These are phyloP conservation scores for Aspergillus sergii DNA, from an alignment of 2,329 filamentous ascomycete species.

Conservation along the genomic window DNA sequence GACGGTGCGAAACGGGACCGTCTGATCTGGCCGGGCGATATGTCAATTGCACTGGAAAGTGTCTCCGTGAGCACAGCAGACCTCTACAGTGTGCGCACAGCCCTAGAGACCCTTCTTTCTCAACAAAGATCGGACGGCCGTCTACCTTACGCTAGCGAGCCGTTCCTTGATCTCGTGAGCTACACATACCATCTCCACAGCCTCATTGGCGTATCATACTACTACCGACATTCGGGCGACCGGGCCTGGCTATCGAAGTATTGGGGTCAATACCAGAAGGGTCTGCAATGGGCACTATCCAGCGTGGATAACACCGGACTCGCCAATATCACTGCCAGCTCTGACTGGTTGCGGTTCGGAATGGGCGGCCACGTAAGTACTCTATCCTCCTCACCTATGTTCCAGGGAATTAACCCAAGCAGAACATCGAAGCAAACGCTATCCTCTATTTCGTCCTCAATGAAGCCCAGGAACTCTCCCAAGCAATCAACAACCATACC, in stretches of 20 bases:
- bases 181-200: slow-evolving; percentile 61
- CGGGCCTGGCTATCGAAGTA: slow-evolving; percentile 41
- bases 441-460: slow-evolving; percentile 45
- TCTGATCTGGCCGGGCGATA: slow-evolving; percentile 63
- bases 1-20: slow-evolving; percentile 47
- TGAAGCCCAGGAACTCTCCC: slow-evolving; percentile 25
- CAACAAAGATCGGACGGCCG: slow-evolving; percentile 48
- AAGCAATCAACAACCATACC: slow-evolving; percentile 22
- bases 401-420: not conserved
- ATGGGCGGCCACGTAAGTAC: slow-evolving; percentile 50
- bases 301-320: slow-evolving; percentile 48
- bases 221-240: slow-evolving; percentile 49
- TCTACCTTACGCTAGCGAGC: slow-evolving; percentile 55
- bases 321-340: slow-evolving; percentile 49
- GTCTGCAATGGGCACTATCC: slow-evolving; percentile 44
- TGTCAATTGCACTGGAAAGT: slow-evolving; percentile 59
- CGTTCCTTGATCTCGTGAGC: slow-evolving; percentile 43
- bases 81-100: slow-evolving; percentile 53
- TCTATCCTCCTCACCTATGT: not conserved
- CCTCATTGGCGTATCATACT: slow-evolving; percentile 49
- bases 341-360: slow-evolving; percentile 54
- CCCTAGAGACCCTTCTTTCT: slow-evolving; percentile 52
- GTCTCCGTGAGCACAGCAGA: slow-evolving; percentile 60
- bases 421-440: slow-evolving; percentile 43
- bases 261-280: slow-evolving; percentile 50